Evolutionary conservation across 805 yeast genomes (phyloP).

Genomic region (Metschnikowia cerradonensis): DNA sequence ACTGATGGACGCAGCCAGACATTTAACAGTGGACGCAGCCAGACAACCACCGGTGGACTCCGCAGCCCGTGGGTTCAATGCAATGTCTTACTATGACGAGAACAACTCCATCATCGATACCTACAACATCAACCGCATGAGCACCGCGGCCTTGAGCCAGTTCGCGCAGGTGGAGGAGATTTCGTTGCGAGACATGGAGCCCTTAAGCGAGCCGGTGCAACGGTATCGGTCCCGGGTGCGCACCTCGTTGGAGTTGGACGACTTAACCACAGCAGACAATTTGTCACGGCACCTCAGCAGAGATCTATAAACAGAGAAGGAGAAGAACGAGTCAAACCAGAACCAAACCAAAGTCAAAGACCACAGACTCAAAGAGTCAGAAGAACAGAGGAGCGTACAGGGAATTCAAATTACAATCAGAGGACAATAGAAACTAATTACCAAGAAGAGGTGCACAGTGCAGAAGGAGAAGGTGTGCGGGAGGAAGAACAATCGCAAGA

Average conservation of each 20-base stretch:
- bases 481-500: too few relatives aligned
- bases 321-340: neutral
- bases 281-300: constrained; percentile 13
- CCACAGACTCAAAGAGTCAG: too few relatives aligned
- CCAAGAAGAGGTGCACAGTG: too few relatives aligned
- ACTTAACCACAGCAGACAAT: constrained; percentile 31
- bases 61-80: constrained; percentile 23
- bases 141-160: constrained; percentile 31
- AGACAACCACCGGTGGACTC: neutral
- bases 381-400: too few relatives aligned
- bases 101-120: constrained; percentile 31
- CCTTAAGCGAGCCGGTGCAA: constrained; percentile 9
- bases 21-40: too few relatives aligned
- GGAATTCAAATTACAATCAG: too few relatives aligned
- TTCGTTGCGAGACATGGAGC: constrained; percentile 37
- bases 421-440: too few relatives aligned
- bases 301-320: neutral
- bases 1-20: neutral
- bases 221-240: constrained; percentile 22
- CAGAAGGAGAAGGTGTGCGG: too few relatives aligned
- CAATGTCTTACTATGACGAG: constrained; percentile 32
- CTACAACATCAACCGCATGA: constrained; percentile 24
- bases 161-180: constrained; percentile 47
- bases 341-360: too few relatives aligned
- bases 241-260: constrained; percentile 37